Percentiles rank a stretch among this genome's conserved stretches.
Evolutionary conservation across 805 yeast genomes (phyloP).

Genomic region (Saturnispora quitensis): DNA sequence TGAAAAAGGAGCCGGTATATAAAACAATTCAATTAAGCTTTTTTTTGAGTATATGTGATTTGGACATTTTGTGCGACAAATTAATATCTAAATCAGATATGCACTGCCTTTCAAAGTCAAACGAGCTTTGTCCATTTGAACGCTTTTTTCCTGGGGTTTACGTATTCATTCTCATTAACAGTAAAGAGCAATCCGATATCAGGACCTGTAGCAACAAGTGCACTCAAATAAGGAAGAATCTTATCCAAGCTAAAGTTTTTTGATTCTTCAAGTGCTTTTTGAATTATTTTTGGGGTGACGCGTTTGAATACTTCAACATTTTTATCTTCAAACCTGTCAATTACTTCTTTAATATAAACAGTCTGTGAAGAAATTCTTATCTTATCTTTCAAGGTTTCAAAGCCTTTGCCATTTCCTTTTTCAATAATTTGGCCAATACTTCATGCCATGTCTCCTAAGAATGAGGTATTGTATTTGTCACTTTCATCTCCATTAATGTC

Average conservation of each 20-base stretch:
- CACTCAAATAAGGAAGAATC: slow-evolving; percentile 32
- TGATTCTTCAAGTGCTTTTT: slow-evolving; percentile 25
- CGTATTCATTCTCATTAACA: slow-evolving; percentile 31
- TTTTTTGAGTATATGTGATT: too few species aligned
- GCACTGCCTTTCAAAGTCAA: background rate
- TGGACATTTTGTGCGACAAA: too few species aligned
- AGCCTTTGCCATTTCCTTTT: slow-evolving; percentile 16
- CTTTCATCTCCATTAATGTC: slow-evolving; percentile 34
- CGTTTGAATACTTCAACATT: slow-evolving; percentile 29
- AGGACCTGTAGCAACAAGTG: slow-evolving; percentile 30
- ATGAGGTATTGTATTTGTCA: slow-evolving; percentile 29
- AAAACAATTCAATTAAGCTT: too few species aligned
- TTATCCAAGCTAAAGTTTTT: slow-evolving; percentile 26
- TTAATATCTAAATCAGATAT: too few species aligned
- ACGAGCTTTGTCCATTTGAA: slow-evolving; percentile 35
- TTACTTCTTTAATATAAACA: slow-evolving; percentile 32
- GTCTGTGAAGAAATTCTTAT: slow-evolving; percentile 35
- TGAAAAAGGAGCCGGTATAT: too few species aligned
- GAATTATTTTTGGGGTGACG: slow-evolving; percentile 24
- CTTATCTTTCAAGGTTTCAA: slow-evolving; percentile 33
- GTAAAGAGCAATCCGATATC: slow-evolving; percentile 32
- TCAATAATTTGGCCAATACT: slow-evolving; percentile 34
- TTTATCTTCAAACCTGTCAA: slow-evolving; percentile 32
- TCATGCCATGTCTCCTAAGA: slow-evolving; percentile 35
- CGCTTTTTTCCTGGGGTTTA: slow-evolving; percentile 36